Evolutionary conservation across 192 early-diverging fungal genomes (phyloP).

Genomic region (Thamnidium elegans): DNA sequence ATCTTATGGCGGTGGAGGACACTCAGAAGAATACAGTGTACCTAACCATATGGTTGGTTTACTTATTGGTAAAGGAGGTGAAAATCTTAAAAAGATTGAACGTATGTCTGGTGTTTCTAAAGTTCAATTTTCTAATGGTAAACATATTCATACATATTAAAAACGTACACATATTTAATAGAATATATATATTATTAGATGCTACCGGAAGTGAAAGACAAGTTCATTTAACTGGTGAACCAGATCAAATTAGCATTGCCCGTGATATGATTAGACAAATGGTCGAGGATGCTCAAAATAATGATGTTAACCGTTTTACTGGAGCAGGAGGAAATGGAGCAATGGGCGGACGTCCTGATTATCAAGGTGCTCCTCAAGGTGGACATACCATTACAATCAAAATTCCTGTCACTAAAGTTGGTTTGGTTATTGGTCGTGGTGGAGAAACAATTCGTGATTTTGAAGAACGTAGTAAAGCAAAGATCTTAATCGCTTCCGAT

Average conservation of each 20-base stretch:
- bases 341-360: too few species aligned
- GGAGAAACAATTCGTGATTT: constrained; percentile 77
- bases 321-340: constrained; percentile 9
- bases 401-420: constrained; percentile 69
- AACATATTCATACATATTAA: background rate
- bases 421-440: constrained; percentile 78
- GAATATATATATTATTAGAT: constrained; percentile 10
- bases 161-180: background rate
- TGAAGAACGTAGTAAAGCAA: constrained; percentile 63
- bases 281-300: constrained; percentile 37
- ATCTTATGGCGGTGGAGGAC: constrained; percentile 33
- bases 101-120: constrained; percentile 59
- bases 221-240: constrained; percentile 47
- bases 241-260: constrained; percentile 46
- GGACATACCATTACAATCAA: constrained; percentile 44
- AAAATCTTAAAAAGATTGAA: constrained; percentile 77
- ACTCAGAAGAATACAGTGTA: constrained; percentile 55
- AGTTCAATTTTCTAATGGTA: constrained; percentile 59
- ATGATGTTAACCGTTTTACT: constrained; percentile 20
- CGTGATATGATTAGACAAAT: constrained; percentile 55
- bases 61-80: constrained; percentile 79
- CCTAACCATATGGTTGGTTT: constrained; percentile 69
- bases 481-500: constrained; percentile 69
- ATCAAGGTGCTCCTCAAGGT: constrained; percentile 11
- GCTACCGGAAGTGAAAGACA: constrained; percentile 46